Base-by-base conservation (phyloP, 352 stramenopile species). In the Globisporangium radiosum region DNA sequence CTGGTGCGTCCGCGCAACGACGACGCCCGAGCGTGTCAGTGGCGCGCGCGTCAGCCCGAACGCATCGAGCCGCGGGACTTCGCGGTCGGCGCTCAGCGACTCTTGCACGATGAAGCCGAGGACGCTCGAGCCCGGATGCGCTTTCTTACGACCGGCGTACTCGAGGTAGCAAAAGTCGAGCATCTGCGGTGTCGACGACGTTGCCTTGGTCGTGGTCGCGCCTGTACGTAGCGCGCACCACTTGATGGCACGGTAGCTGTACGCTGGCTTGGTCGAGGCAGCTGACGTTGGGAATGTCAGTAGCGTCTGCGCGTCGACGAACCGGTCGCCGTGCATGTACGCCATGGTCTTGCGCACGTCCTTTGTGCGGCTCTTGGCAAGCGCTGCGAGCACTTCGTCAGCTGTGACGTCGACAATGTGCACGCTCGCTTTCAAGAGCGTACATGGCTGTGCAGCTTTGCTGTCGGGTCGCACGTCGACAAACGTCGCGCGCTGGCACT, bases 81-180 rank as follows among this genome's bases (percentile, higher is more conserved):
- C 70, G 47, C 75, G 70, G 14, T 88, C 78, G 37, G 69, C 66
- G 7, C 72, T 56, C 60, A 92, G 77, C 1, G 75, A 86, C 25
- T 94, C 79, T 60, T 94, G 85, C 7, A 94, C 64, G 49, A 79
- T 91, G 62, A 90, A 94, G 36, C 78, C 85, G 33, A 94, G 69
- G 8, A 90, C 76, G 40, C 63, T 82, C 44, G 68, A 71, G 1
- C 65, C 68, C 0, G 68, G 63, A 33, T 64, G 58, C 2, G 66
- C 57, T 45, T 80, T 81, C 54, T 71, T 76, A 57, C 76, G 86
- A 39, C 83, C 82, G 7, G 80, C 81, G 55, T 92, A 92, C 60
- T 92, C 82, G 47, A 94, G 52, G 47, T 85, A 89, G 55, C 79
- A 92, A 55, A 87, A 84, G 50, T 85, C 75, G 43, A 77, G 60